Percentiles rank a stretch among this genome's conserved stretches.
phyloP scores from a whole-genome alignment of 2,329 filamentous ascomycete species.

The Calonectria pteridis region DNA sequence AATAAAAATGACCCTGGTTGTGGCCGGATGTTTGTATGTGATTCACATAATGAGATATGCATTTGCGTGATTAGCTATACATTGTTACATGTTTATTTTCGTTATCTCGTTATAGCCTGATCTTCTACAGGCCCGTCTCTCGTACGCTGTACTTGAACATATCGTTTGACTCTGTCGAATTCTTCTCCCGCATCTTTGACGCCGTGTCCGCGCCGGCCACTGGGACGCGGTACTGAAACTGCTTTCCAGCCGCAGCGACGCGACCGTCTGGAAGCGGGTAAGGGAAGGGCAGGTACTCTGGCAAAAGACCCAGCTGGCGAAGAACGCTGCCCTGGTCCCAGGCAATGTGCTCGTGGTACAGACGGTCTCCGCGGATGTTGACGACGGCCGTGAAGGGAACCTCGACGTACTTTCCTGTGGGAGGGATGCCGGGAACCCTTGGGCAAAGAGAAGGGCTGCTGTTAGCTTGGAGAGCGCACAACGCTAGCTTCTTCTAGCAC shows the following conservation, averaged over 20 bases:
- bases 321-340: constrained; percentile 77
- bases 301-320: constrained; percentile 68
- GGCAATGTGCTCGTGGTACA: constrained; percentile 76
- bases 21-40: not conserved
- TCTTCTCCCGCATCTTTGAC: constrained; percentile 48
- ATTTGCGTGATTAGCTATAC: not conserved
- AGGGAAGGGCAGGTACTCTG: constrained; percentile 72
- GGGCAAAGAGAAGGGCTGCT: not conserved
- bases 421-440: constrained; percentile 66
- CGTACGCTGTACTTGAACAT: constrained; percentile 46
- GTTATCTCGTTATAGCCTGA: not conserved
- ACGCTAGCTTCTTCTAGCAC: too few species aligned
- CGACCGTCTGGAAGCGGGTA: constrained; percentile 59
- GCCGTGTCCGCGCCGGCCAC: constrained; percentile 49
- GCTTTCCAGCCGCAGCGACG: constrained; percentile 37
- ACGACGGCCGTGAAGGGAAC: constrained; percentile 74
- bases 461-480: not conserved
- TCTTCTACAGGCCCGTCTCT: constrained; percentile 15
- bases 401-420: constrained; percentile 65
- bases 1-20: constrained; percentile 20
- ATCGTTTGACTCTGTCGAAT: constrained; percentile 47
- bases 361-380: constrained; percentile 71
- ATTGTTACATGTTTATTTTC: not conserved
- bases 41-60: not conserved
- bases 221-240: constrained; percentile 48